Conservation (phyloP, 306 rosid species). For the Vigna angularis region DNA sequence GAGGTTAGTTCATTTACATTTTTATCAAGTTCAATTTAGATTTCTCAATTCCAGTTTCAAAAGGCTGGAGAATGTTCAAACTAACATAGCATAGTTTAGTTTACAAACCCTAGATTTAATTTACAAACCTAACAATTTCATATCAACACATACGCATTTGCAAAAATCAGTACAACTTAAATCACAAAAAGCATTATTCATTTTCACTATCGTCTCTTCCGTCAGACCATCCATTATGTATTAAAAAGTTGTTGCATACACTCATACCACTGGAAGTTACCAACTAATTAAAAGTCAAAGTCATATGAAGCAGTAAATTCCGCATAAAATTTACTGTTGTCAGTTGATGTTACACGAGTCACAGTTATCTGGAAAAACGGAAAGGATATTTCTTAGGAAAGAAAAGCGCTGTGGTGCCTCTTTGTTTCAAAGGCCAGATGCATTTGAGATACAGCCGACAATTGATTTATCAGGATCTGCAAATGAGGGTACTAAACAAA, state of each 20-base stretch:
- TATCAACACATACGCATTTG: neutral
- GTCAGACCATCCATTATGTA: conserved; percentile 6
- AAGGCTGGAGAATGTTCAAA: conserved; percentile 21
- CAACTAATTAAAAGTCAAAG: conserved; percentile 15
- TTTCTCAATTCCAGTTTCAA: conserved; percentile 13
- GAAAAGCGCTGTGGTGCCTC: conserved; percentile 1
- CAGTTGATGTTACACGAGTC: neutral
- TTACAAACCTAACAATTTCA: conserved; percentile 9
- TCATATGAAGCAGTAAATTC: conserved; percentile 5
- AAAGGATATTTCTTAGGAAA: neutral
- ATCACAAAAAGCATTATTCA: conserved; percentile 12
- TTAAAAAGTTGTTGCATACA: neutral
- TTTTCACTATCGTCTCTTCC: conserved; percentile 21
- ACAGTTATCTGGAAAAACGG: neutral
- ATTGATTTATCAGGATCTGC: neutral
- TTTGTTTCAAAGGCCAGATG: conserved; percentile 14
- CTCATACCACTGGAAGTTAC: neutral
- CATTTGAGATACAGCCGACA: conserved; percentile 6
- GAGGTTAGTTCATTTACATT: neutral
- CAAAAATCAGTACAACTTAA: neutral
- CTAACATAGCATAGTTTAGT: neutral
- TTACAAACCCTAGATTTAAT: neutral
- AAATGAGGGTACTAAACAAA: neutral
- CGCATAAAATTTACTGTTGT: neutral
- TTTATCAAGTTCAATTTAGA: neutral